These are phyloP conservation scores for Lasiodiplodia citricola DNA, from an alignment of 2,329 filamentous ascomycete genomes.

Conservation along the genomic window DNA sequence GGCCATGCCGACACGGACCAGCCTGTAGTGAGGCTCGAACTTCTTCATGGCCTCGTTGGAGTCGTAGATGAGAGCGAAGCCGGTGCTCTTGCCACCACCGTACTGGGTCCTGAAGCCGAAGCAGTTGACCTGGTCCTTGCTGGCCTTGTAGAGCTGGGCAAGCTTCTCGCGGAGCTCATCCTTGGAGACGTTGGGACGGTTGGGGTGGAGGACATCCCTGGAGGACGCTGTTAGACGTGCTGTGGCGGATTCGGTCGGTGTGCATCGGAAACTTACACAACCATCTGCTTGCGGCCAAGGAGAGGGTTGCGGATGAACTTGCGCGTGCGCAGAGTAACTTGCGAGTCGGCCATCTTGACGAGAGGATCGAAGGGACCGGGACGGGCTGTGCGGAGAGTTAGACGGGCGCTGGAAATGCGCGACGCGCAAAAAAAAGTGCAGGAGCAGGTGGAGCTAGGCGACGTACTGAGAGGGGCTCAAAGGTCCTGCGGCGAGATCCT, in stretches of 20 bases:
- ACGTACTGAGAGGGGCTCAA: constrained; percentile 25
- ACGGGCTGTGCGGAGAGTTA: constrained; percentile 18
- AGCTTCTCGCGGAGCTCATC: constrained; percentile 97
- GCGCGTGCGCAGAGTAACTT: constrained; percentile 78
- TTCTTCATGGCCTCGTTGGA: constrained; percentile 98
- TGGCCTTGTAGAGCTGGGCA: constrained; percentile 94
- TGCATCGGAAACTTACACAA: constrained; percentile 71
- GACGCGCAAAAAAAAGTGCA: not conserved
- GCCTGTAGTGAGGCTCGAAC: constrained; percentile 98
- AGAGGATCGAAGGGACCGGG: constrained; percentile 31
- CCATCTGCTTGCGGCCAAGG: constrained; percentile 98
- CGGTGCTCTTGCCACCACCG: constrained; percentile 99
- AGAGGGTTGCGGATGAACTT: constrained; percentile 99
- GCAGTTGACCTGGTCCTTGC: constrained; percentile 96
- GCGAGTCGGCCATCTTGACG: constrained; percentile 79
- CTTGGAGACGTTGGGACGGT: constrained; percentile 98
- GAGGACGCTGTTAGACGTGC: constrained; percentile 30
- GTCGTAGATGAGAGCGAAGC: constrained; percentile 99
- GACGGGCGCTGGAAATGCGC: not conserved
- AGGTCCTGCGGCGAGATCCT: constrained; percentile 25
- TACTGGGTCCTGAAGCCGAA: constrained; percentile 99
- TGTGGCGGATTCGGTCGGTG: constrained; percentile 25
- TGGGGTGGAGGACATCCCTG: constrained; percentile 99
- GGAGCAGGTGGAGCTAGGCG: not conserved
- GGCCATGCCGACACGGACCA: constrained; percentile 90